Percentiles rank a stretch among this genome's conserved stretches.
Evolutionary conservation across 352 stramenopile genomes (phyloP).

Genomic region (Phytophthora boehmeriae): DNA sequence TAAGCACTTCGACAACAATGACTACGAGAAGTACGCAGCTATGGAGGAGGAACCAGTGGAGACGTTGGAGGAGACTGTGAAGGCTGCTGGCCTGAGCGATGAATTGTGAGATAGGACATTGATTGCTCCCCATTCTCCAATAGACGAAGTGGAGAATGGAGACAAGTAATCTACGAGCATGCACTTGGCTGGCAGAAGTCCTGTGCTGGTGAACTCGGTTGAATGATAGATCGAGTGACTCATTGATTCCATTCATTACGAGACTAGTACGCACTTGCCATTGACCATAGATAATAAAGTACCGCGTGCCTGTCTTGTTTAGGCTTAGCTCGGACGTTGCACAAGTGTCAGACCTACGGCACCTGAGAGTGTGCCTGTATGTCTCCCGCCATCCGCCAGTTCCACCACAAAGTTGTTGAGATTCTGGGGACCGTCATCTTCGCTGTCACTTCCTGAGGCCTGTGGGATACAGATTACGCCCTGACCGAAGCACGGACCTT

Average conservation of each 20-base stretch:
- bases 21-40: constrained; percentile 34
- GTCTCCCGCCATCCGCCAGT: constrained; percentile 58
- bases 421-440: constrained; percentile 25
- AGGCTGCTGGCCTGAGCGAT: constrained; percentile 29
- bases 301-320: constrained; percentile 12
- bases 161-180: not conserved
- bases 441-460: constrained; percentile 25
- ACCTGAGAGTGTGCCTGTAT: constrained; percentile 64
- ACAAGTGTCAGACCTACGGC: constrained; percentile 41
- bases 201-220: constrained; percentile 21
- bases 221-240: constrained; percentile 31
- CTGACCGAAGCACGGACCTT: constrained; percentile 60
- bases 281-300: constrained; percentile 36
- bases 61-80: constrained; percentile 21
- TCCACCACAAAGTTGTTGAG: constrained; percentile 55
- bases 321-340: constrained; percentile 32
- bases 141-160: constrained; percentile 21
- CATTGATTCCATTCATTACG: constrained; percentile 35
- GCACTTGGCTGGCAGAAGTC: not conserved
- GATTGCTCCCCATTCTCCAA: constrained; percentile 4
- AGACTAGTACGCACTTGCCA: constrained; percentile 16
- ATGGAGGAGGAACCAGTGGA: constrained; percentile 30
- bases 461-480: constrained; percentile 69
- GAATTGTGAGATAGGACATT: constrained; percentile 36
- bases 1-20: constrained; percentile 39